Evolutionary conservation across 2,329 filamentous ascomycete species (phyloP).

Genomic region (Corynespora cassiicola): DNA sequence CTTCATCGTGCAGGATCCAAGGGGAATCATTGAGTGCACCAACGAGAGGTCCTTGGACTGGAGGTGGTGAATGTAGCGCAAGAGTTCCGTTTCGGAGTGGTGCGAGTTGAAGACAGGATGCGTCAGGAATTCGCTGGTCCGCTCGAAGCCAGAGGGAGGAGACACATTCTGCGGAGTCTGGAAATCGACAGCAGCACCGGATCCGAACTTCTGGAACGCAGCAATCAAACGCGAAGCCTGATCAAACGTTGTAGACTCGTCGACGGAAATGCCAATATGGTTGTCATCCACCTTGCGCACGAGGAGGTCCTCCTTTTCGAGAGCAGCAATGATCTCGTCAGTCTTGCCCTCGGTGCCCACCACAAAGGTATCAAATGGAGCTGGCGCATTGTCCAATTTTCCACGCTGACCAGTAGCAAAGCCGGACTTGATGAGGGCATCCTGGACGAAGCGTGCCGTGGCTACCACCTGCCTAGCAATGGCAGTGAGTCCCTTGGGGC

Average conservation of each 20-base stretch:
- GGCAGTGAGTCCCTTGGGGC: constrained; percentile 78
- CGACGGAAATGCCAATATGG: constrained; percentile 76
- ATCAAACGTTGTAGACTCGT: constrained; percentile 71
- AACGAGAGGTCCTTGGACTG: constrained; percentile 94
- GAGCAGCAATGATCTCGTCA: constrained; percentile 58
- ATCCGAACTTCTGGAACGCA: constrained; percentile 58
- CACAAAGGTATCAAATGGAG: constrained; percentile 81
- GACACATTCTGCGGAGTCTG: constrained; percentile 42
- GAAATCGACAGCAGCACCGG: constrained; percentile 24
- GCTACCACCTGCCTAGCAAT: constrained; percentile 82
- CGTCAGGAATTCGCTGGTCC: constrained; percentile 78
- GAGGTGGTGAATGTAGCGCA: constrained; percentile 91
- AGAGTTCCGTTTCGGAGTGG: constrained; percentile 91
- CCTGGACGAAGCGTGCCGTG: constrained; percentile 73
- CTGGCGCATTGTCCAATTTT: constrained; percentile 61
- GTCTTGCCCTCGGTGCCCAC: constrained; percentile 62
- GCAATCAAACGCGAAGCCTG: constrained; percentile 65
- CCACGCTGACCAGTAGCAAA: constrained; percentile 67
- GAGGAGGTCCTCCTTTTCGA: constrained; percentile 62
- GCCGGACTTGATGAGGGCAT: constrained; percentile 67
- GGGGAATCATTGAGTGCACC: constrained; percentile 95
- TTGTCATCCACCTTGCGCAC: constrained; percentile 67
- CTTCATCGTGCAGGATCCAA: constrained; percentile 99
- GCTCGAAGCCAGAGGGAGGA: constrained; percentile 65
- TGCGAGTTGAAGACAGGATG: constrained; percentile 95